Evolutionary conservation across 306 rosid genomes (phyloP), one percentile per base, ranked within the genome.

Genomic region (Citrullus amarus): DNA sequence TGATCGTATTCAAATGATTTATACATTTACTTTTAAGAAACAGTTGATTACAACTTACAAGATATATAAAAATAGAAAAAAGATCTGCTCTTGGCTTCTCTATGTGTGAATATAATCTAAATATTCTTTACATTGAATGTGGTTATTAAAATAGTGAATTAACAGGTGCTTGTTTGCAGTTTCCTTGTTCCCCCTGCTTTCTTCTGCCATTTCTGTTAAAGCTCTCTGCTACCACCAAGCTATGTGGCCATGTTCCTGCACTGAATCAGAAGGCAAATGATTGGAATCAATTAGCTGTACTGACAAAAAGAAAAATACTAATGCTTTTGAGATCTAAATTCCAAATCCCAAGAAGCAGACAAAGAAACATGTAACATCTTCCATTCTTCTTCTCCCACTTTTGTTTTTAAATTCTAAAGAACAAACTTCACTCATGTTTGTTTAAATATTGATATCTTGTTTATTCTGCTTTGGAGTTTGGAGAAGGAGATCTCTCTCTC

Each of bases 201-300:
- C 28, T 72, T 73, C 77, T 73, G 77, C 77, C 77, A 50, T 70
- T 44, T 70, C 58, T 70, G 57, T 44, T 25, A 46, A 70, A 70
- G 76, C 57, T 70, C 54, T 70, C 41, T 46, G 76, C 13, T 70
- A 51, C 54, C 54, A 4, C 28, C 61, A 51, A 50, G 41, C 22
- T 51, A 16, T 73, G 77, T 48, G 59, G 61, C 77, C 77, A 73
- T 73, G 77, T 73, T 73, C 61, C 28, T 73, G 58, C 58, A n/a
- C 76, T 46, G 57, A 34, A 72, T 72, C 60, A 72, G 60, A 72
- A 51, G 60, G 8, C 9, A 22, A 72, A 73, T 73, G 77, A 51
- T 73, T 73, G 15, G 77, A 73, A 73, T 73, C 59, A 73, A 73
- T 73, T 73, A 73, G 77, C 77, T 73, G 77, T 73, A 73, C 43